These are phyloP conservation scores for Diospyros kaki DNA, from an alignment of 148 eudicot genomes.

Conservation along the genomic window DNA sequence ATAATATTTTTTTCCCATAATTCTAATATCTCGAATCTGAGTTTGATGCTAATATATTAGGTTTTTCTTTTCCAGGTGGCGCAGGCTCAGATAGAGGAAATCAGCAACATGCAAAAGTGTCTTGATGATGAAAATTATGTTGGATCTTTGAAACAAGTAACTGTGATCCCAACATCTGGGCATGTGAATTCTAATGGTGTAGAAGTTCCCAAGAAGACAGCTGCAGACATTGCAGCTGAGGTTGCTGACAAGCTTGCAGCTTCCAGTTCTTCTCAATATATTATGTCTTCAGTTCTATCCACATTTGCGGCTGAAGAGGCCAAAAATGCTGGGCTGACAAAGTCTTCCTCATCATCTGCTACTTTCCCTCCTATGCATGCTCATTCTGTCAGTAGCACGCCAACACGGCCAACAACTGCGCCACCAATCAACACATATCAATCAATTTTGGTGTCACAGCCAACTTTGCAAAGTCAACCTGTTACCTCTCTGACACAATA, in stretches of 20 bases:
- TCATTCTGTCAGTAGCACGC: conserved; percentile 21
- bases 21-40: not conserved
- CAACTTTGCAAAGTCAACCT: conserved; percentile 35
- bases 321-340: conserved; percentile 51
- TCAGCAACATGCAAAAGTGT: conserved; percentile 53
- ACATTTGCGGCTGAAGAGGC: conserved; percentile 94
- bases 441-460: conserved; percentile 45
- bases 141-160: conserved; percentile 26
- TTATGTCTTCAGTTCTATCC: conserved; percentile 90
- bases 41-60: not conserved
- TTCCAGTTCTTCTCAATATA: conserved; percentile 80
- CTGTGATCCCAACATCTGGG: conserved; percentile 20
- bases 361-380: conserved; percentile 24
- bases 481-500: conserved; percentile 49
- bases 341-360: conserved; percentile 34
- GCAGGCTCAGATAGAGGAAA: conserved; percentile 71
- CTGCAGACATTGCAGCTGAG: conserved; percentile 92
- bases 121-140: conserved; percentile 64
- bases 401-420: conserved; percentile 26
- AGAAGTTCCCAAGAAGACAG: conserved; percentile 50
- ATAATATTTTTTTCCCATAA: not conserved
- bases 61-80: conserved; percentile 57
- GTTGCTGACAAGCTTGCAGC: conserved; percentile 94
- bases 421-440: conserved; percentile 47
- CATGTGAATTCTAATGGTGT: conserved; percentile 30